A percentile compares a stretch with the other conserved stretches of the same genome.
These are phyloP conservation scores for Rhizopogon vulgaris DNA, from an alignment of 768 basidiomycete species.

Conservation along the genomic window DNA sequence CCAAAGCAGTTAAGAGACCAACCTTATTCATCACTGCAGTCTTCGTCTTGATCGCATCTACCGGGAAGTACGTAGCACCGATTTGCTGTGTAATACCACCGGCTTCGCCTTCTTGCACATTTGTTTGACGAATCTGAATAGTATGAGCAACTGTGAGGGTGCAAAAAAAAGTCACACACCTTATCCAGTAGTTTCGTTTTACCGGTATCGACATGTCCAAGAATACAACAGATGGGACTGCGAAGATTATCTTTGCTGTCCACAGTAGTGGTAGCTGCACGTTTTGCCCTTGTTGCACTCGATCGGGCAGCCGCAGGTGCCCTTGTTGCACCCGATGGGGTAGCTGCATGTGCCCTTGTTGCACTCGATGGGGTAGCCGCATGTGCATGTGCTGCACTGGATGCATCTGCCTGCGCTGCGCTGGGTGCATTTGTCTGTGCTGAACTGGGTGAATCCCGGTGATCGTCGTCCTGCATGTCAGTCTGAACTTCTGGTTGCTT, in stretches of 20 bases:
- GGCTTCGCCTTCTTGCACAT: constrained; percentile 98
- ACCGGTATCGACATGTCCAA: constrained; percentile 99
- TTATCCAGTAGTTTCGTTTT: constrained; percentile 98
- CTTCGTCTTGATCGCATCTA: constrained; percentile 89
- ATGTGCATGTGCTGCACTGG: not conserved
- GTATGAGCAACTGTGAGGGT: constrained; percentile 4
- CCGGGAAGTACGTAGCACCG: constrained; percentile 98
- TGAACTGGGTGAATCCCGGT: too few relatives aligned
- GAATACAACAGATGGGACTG: constrained; percentile 96
- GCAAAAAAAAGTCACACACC: constrained; percentile 36
- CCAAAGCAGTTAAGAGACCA: constrained; percentile 8
- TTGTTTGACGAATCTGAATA: constrained; percentile 93
- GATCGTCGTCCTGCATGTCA: not conserved
- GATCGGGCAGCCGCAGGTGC: not conserved
- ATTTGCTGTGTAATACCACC: constrained; percentile 99
- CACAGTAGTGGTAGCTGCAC: constrained; percentile 80
- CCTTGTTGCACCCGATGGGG: not conserved
- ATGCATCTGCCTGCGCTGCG: not conserved
- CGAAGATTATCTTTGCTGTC: constrained; percentile 86
- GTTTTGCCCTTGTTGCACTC: constrained; percentile 59
- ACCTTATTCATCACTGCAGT: constrained; percentile 91
- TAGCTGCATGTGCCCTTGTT: not conserved
- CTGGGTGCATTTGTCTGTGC: not conserved
- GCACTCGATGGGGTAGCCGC: not conserved
- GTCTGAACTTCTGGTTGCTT: not conserved